phyloP scores from a whole-genome alignment of 345 rosid genomes.

The Moricandia arvensis region DNA sequence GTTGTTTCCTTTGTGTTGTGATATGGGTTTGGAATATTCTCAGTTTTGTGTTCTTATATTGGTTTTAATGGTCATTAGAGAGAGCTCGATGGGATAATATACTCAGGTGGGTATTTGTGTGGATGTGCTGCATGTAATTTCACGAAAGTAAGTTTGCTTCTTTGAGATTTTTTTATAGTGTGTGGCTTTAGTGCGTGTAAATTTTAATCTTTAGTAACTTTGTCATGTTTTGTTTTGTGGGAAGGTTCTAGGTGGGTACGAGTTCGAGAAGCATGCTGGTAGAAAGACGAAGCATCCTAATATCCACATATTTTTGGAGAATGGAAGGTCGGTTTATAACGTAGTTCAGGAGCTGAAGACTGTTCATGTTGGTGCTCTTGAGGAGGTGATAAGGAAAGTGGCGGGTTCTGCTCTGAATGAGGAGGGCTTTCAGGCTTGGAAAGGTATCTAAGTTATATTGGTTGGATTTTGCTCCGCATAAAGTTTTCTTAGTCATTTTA shows the following conservation, averaged over 20 bases:
- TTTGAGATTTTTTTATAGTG: not conserved
- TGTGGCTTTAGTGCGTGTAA: not conserved
- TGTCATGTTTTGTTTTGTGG: conserved; percentile 5
- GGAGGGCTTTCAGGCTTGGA: conserved; percentile 71
- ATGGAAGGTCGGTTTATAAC: conserved; percentile 80
- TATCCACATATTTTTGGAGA: conserved; percentile 74
- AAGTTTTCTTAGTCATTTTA: not conserved
- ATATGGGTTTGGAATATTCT: not conserved
- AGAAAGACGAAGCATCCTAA: conserved; percentile 85
- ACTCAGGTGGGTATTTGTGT: conserved; percentile 82
- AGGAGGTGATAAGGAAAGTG: conserved; percentile 54
- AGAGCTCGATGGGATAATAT: conserved; percentile 66
- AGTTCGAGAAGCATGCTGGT: conserved; percentile 82
- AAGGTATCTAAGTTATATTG: conserved; percentile 47
- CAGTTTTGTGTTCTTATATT: conserved; percentile 10
- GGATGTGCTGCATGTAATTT: conserved; percentile 69
- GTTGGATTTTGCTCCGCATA: conserved; percentile 6
- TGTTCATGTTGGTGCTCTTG: conserved; percentile 53
- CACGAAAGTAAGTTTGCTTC: conserved; percentile 52
- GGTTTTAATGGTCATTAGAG: conserved; percentile 30
- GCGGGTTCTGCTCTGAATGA: conserved; percentile 78
- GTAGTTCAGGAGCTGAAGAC: conserved; percentile 70
- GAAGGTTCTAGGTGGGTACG: conserved; percentile 73
- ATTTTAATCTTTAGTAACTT: not conserved
- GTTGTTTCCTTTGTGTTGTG: conserved; percentile 2